These are phyloP conservation scores for Blastocladiella britannica DNA, from an alignment of 192 early-diverging fungal genomes.

Conservation along the genomic window DNA sequence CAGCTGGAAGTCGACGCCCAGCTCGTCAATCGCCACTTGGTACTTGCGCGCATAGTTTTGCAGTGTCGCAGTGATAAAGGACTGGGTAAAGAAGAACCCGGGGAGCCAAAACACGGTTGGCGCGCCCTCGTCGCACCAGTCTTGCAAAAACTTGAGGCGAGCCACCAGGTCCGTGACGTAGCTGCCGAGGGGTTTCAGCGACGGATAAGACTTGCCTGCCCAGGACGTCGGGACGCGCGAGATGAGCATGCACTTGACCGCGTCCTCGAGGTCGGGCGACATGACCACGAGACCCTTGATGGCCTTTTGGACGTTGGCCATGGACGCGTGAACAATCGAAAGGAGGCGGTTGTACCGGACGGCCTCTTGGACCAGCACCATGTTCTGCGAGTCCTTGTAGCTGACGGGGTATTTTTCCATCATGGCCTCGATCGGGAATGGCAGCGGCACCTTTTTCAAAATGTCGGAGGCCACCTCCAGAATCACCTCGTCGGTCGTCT, in stretches of 20 bases:
- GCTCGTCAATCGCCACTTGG: slow-evolving; percentile 37
- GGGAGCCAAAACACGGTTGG: slow-evolving; percentile 40
- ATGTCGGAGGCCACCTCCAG: slow-evolving; percentile 36
- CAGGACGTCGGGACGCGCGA: slow-evolving; percentile 32
- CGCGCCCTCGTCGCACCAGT: slow-evolving; percentile 29
- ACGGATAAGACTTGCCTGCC: slow-evolving; percentile 38
- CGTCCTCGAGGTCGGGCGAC: slow-evolving; percentile 38
- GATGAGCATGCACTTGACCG: slow-evolving; percentile 34
- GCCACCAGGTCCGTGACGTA: slow-evolving; percentile 33
- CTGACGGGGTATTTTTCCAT: slow-evolving; percentile 30
- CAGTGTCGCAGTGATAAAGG: slow-evolving; percentile 38
- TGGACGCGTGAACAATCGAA: slow-evolving; percentile 24
- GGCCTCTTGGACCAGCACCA: slow-evolving; percentile 42
- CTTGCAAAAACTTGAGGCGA: slow-evolving; percentile 31
- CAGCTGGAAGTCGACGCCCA: slow-evolving; percentile 27
- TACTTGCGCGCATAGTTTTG: slow-evolving; percentile 41
- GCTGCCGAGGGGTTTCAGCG: slow-evolving; percentile 31
- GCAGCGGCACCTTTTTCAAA: slow-evolving; percentile 19
- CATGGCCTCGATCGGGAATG: slow-evolving; percentile 25
- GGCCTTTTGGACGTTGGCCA: slow-evolving; percentile 42
- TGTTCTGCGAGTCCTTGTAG: slow-evolving; percentile 44
- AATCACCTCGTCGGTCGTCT: slow-evolving; percentile 34
- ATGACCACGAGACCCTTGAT: slow-evolving; percentile 39
- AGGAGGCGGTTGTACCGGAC: slow-evolving; percentile 42
- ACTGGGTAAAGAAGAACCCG: slow-evolving; percentile 48